A percentile compares a stretch with the other conserved stretches of the same genome.
These are phyloP conservation scores for Fusarium sp. DNA, from an alignment of 2,329 filamentous ascomycete genomes.

Conservation along the genomic window DNA sequence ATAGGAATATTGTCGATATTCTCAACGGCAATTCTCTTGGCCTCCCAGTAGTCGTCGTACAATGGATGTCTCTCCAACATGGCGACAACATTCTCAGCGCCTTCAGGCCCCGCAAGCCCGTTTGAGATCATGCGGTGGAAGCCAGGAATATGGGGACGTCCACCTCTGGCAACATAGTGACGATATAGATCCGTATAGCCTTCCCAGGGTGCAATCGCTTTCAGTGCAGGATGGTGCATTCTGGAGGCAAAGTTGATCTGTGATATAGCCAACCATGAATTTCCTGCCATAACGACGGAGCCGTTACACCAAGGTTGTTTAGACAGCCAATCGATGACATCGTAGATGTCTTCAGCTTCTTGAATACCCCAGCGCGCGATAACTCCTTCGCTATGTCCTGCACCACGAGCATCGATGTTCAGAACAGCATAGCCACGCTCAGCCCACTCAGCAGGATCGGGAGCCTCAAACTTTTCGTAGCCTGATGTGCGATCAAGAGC, in stretches of 20 bases:
- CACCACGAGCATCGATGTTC: conserved; percentile 5
- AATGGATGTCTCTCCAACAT: not conserved
- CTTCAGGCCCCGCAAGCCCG: not conserved
- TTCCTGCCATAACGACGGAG: conserved; percentile 6
- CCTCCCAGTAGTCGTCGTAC: not conserved
- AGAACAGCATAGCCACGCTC: not conserved
- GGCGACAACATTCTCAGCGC: not conserved
- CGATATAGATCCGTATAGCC: conserved; percentile 4
- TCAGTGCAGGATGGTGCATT: not conserved
- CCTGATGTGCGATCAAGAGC: not conserved
- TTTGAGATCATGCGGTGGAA: conserved; percentile 26
- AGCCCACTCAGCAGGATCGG: conserved; percentile 9
- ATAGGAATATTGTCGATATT: not conserved
- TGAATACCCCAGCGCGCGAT: conserved; percentile 4
- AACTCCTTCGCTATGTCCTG: not conserved
- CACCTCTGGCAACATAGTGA: conserved; percentile 38
- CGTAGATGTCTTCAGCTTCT: conserved; percentile 15
- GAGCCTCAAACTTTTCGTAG: conserved; percentile 20
- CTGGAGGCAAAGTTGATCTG: conserved; percentile 8
- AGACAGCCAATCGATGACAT: conserved; percentile 2
- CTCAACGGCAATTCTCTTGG: not conserved
- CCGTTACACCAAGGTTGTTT: conserved; percentile 9
- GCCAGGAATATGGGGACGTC: conserved; percentile 15
- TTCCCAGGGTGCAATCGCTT: conserved; percentile 23
- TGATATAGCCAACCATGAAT: conserved; percentile 11